Percentiles rank a stretch among this genome's conserved stretches.
Evolutionary conservation across 176 grass and related monocot genomes (phyloP).

Genomic region (Carex kokanica): DNA sequence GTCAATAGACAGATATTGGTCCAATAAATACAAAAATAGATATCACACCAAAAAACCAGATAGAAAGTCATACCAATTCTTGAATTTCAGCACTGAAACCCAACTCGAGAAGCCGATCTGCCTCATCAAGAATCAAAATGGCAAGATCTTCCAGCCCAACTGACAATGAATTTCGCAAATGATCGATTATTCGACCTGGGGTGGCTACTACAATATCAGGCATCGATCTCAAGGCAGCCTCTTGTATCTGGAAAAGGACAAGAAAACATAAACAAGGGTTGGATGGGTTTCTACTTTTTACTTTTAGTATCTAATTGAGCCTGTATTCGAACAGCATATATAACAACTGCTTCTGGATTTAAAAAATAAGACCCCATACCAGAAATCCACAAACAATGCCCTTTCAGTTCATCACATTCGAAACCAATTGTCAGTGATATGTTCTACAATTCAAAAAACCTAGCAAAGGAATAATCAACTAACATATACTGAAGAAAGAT

Average conservation of each 20-base stretch:
- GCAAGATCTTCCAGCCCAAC: constrained; percentile 93
- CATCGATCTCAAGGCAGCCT: constrained; percentile 84
- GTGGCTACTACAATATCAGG: constrained; percentile 98
- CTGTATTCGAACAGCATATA: background rate
- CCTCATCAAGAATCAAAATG: constrained; percentile 95
- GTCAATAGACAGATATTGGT: background rate
- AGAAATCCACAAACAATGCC: background rate
- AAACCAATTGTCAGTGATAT: background rate
- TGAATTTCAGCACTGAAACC: constrained; percentile 95
- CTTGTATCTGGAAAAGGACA: constrained; percentile 59
- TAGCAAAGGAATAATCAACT: background rate
- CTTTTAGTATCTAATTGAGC: background rate
- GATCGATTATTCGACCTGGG: constrained; percentile 94
- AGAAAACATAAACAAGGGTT: constrained; percentile 1
- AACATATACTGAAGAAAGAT: background rate
- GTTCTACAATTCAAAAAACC: background rate
- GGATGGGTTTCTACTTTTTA: constrained; percentile 6
- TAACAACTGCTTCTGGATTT: background rate
- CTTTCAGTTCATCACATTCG: background rate
- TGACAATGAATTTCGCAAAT: constrained; percentile 79
- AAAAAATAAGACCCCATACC: background rate
- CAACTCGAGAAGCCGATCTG: constrained; percentile 88
- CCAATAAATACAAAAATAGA: background rate
- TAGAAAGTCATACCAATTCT: constrained; percentile 51
- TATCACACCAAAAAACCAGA: background rate